phyloP scores from a whole-genome alignment of 164 flowering plant species.

The Stephania yunnanensis region DNA sequence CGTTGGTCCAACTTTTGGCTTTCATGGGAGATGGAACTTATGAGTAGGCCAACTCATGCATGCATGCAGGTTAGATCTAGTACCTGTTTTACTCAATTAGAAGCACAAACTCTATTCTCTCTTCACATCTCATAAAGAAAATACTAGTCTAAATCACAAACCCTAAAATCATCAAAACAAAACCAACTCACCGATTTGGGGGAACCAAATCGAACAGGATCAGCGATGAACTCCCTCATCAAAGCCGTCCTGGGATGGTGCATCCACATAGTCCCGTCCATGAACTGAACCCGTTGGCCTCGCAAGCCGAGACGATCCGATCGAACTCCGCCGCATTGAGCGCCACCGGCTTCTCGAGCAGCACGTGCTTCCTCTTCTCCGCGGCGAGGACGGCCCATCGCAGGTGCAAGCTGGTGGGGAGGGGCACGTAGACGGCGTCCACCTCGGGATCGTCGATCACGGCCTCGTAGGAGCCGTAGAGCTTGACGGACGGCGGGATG shows the following conservation, averaged over 20 bases:
- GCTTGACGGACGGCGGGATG: constrained; percentile 8
- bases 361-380: constrained; percentile 33
- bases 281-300: constrained; percentile 27
- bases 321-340: constrained; percentile 24
- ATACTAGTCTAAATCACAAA: background rate
- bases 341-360: constrained; percentile 36
- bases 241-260: constrained; percentile 34
- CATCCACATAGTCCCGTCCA: constrained; percentile 44
- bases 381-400: constrained; percentile 32
- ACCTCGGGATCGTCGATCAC: constrained; percentile 25
- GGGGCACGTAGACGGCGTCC: constrained; percentile 35
- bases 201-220: constrained; percentile 21
- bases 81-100: too few species aligned
- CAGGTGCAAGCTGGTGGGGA: constrained; percentile 33
- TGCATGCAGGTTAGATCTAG: too few species aligned
- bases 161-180: background rate
- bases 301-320: constrained; percentile 25
- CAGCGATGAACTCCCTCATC: constrained; percentile 23
- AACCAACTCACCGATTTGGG: constrained; percentile 15
- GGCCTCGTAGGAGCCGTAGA: constrained; percentile 29
- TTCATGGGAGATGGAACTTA: too few species aligned
- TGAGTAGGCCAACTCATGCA: too few species aligned
- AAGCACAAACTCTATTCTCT: too few species aligned
- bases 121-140: too few species aligned
- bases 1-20: too few species aligned